phyloP scores from a whole-genome alignment of 257 asterid genomes.

The Nicotiana sylvestris region DNA sequence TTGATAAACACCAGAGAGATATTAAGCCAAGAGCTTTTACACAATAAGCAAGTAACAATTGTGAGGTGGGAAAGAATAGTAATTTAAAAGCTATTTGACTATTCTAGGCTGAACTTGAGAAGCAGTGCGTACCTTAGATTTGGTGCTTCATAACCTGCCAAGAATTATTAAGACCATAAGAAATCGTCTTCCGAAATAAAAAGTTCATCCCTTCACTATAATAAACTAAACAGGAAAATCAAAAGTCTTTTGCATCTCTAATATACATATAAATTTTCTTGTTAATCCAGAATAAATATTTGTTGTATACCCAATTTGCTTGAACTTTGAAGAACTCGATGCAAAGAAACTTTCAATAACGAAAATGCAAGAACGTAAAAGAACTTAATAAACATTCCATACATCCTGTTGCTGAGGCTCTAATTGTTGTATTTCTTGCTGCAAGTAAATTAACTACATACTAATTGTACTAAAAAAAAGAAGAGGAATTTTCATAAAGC shows the following conservation, averaged over 20 bases:
- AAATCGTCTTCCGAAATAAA: not conserved
- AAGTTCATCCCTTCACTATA: not conserved
- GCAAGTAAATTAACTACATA: not conserved
- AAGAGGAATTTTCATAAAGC: no score
- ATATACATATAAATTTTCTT: not conserved
- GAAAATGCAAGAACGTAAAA: not conserved
- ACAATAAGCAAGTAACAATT: not conserved
- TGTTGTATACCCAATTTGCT: not conserved
- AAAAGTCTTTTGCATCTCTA: not conserved
- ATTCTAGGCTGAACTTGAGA: not conserved
- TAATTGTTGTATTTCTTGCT: not conserved
- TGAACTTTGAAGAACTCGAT: not conserved
- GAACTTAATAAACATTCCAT: not conserved
- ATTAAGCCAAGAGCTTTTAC: no score
- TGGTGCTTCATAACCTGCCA: conserved; percentile 13
- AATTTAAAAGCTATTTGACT: not conserved
- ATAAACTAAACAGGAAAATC: not conserved
- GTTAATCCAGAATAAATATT: not conserved
- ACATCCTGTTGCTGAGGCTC: not conserved
- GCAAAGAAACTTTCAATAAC: not conserved
- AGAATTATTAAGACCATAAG: not conserved
- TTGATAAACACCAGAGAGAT: no score
- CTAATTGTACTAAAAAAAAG: not conserved
- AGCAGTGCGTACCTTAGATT: not conserved
- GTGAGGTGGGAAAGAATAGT: not conserved